Percentiles rank a stretch among this genome's conserved stretches.
phyloP scores from a whole-genome alignment of 805 yeast genomes.

The Jamesozyma jinghongensis region DNA sequence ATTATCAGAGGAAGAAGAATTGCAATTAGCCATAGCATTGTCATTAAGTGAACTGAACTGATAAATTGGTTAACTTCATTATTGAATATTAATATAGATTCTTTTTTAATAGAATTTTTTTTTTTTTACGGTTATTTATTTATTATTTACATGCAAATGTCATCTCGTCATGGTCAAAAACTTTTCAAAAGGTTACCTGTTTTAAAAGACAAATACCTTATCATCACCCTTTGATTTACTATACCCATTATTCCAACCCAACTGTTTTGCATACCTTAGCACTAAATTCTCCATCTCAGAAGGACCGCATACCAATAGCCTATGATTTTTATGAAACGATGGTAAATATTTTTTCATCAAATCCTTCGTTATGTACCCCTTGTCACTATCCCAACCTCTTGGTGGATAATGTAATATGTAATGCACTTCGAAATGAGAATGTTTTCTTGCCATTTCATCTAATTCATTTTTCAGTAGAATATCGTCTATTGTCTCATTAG shows the following conservation, averaged over 20 bases:
- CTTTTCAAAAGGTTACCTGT: not conserved
- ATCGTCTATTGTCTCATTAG: slow-evolving; percentile 69
- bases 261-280: slow-evolving; percentile 40
- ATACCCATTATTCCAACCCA: slow-evolving; percentile 47
- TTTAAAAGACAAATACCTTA: slow-evolving; percentile 5
- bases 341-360: slow-evolving; percentile 49
- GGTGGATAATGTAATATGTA: slow-evolving; percentile 50
- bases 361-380: slow-evolving; percentile 57
- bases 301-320: slow-evolving; percentile 68
- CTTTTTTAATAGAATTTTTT: not conserved
- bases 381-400: slow-evolving; percentile 43
- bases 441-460: slow-evolving; percentile 54
- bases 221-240: slow-evolving; percentile 13
- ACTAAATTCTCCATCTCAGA: slow-evolving; percentile 52
- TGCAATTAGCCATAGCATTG: slow-evolving; percentile 28
- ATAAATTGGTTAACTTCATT: not conserved
- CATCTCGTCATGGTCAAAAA: not conserved
- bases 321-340: slow-evolving; percentile 35
- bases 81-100: not conserved
- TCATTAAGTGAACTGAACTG: slow-evolving; percentile 25
- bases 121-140: not conserved
- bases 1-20: slow-evolving; percentile 19
- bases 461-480: slow-evolving; percentile 62
- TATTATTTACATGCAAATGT: not conserved
- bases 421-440: slow-evolving; percentile 52